Evolutionary conservation across 148 eudicot species (phyloP).

Genomic region (Heliosperma pusillum): DNA sequence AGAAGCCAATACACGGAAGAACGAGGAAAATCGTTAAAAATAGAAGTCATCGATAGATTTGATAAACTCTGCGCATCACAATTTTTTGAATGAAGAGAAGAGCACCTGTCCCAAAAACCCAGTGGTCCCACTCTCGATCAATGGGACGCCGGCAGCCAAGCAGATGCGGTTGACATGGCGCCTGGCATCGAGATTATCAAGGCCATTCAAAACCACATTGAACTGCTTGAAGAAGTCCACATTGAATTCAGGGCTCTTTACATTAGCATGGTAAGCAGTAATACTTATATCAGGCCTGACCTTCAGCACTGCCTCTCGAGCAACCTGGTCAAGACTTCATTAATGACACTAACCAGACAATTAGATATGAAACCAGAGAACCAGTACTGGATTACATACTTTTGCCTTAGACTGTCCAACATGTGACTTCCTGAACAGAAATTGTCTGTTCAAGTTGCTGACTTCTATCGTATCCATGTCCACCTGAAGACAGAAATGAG

Average conservation of each 20-base stretch:
- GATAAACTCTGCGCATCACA: too few relatives aligned
- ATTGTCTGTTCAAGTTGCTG: slow-evolving; percentile 92
- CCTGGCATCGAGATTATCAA: slow-evolving; percentile 93
- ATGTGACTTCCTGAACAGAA: slow-evolving; percentile 42
- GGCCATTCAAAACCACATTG: slow-evolving; percentile 86
- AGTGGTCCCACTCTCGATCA: slow-evolving; percentile 91
- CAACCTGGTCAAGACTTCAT: slow-evolving; percentile 49
- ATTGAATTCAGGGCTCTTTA: slow-evolving; percentile 76
- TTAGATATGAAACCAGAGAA: slow-evolving; percentile 8
- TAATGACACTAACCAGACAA: background rate
- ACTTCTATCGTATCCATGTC: slow-evolving; percentile 99
- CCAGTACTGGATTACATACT: background rate
- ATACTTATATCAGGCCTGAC: slow-evolving; percentile 82
- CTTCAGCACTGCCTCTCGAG: slow-evolving; percentile 88
- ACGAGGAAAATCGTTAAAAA: background rate
- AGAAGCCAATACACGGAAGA: background rate
- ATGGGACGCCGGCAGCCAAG: slow-evolving; percentile 82
- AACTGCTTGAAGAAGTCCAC: slow-evolving; percentile 91
- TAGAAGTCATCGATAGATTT: background rate
- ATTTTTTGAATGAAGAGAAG: background rate
- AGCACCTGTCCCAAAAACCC: slow-evolving; percentile 95
- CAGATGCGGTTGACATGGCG: slow-evolving; percentile 96
- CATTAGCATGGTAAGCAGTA: slow-evolving; percentile 88
- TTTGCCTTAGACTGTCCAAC: slow-evolving; percentile 20
- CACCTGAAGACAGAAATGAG: slow-evolving; percentile 47